Evolutionary conservation across 2,329 filamentous ascomycete genomes (phyloP).

Genomic region (Aureobasidium sp.): DNA sequence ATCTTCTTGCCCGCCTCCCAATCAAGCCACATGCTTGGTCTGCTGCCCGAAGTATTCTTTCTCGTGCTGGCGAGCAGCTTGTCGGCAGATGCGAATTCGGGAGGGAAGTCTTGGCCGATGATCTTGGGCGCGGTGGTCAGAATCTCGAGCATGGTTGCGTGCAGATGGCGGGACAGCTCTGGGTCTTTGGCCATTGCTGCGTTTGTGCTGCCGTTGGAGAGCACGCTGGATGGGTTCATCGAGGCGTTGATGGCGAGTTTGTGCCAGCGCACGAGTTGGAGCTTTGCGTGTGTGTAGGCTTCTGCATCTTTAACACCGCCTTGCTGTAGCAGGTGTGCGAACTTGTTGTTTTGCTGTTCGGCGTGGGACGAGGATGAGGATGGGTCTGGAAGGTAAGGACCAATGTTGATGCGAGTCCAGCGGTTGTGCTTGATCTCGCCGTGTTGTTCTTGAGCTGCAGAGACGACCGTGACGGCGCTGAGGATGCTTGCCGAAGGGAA

Average conservation of each 20-base stretch:
- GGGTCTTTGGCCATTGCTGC: conserved; percentile 57
- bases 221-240: conserved; percentile 64
- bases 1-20: conserved; percentile 52
- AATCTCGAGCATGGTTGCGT: conserved; percentile 63
- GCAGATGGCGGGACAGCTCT: conserved; percentile 54
- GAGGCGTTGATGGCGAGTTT: conserved; percentile 70
- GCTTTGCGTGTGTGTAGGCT: conserved; percentile 53
- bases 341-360: conserved; percentile 39
- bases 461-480: conserved; percentile 61
- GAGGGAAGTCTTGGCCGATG: conserved; percentile 53
- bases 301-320: conserved; percentile 60
- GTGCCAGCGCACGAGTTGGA: conserved; percentile 67
- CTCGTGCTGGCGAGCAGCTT: conserved; percentile 55
- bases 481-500: conserved; percentile 52
- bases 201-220: conserved; percentile 57
- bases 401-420: conserved; percentile 65
- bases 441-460: conserved; percentile 55
- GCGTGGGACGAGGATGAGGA: conserved; percentile 29
- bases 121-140: conserved; percentile 55
- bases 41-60: conserved; percentile 53
- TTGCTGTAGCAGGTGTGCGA: conserved; percentile 49
- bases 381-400: conserved; percentile 50
- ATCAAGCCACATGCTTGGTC: conserved; percentile 50
- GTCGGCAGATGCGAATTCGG: conserved; percentile 53
- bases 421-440: conserved; percentile 61